These are phyloP conservation scores for Phalaenopsis aphrodite DNA, from an alignment of 106 monocot genomes.

Conservation along the genomic window DNA sequence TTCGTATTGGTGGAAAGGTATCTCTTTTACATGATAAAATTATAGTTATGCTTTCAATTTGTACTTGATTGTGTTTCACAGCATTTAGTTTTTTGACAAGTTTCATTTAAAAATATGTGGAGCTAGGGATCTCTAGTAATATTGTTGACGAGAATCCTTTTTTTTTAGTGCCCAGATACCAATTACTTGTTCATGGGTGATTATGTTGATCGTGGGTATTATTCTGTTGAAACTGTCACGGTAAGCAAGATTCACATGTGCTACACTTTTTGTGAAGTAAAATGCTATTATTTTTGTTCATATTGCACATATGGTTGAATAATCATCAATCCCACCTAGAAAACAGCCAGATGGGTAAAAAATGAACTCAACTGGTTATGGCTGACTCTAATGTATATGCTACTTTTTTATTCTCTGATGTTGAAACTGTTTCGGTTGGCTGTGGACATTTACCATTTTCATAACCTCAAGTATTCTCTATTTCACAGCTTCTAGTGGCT, in stretches of 20 bases:
- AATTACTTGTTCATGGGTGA: slow-evolving; percentile 99
- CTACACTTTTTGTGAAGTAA: not conserved
- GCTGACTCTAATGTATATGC: not conserved
- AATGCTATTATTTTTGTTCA: not conserved
- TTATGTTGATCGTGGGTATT: slow-evolving; percentile 98
- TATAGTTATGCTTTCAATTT: not conserved
- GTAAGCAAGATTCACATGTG: slow-evolving; percentile 26
- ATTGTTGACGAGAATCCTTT: slow-evolving; percentile 12
- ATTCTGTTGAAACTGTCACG: slow-evolving; percentile 99
- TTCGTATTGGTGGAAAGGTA: slow-evolving; percentile 98
- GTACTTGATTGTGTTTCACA: slow-evolving; percentile 1
- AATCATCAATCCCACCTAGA: not conserved
- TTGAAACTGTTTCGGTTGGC: not conserved
- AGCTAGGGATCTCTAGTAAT: not conserved
- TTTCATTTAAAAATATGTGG: not conserved
- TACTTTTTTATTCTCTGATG: not conserved
- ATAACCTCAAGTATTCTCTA: not conserved
- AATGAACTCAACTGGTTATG: not conserved
- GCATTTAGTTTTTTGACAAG: not conserved
- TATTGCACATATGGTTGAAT: not conserved
- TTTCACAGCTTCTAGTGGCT: slow-evolving; percentile 80
- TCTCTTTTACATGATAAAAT: not conserved
- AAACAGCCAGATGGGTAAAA: not conserved
- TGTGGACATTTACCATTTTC: not conserved
- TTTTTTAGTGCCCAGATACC: slow-evolving; percentile 87